Conservation (phyloP, 805 yeast genomes). For the Citeromyces matritensis region DNA sequence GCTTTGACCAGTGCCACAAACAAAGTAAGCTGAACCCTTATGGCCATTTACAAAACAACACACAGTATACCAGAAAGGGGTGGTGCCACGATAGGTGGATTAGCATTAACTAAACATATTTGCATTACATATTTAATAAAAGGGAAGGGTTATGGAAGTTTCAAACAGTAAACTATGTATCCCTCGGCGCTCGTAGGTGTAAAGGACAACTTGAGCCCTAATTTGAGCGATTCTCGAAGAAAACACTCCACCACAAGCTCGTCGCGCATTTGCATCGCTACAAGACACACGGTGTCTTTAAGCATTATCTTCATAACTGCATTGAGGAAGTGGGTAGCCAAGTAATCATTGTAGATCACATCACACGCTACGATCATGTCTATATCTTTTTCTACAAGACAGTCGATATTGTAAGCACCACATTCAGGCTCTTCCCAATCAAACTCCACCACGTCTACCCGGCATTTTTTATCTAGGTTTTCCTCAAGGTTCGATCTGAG, state of each 20-base stretch:
- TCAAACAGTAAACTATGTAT: too few relatives aligned
- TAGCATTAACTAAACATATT: slow-evolving; percentile 1
- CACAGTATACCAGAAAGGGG: slow-evolving; percentile 33
- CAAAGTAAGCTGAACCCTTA: slow-evolving; percentile 10
- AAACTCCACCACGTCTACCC: slow-evolving; percentile 30
- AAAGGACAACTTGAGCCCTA: background rate
- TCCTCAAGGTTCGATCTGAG: slow-evolving; percentile 26
- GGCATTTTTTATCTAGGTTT: slow-evolving; percentile 15
- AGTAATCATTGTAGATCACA: slow-evolving; percentile 47
- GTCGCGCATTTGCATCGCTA: slow-evolving; percentile 42
- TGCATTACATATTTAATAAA: background rate
- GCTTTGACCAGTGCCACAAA: slow-evolving; percentile 7
- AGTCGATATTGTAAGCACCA: slow-evolving; percentile 12
- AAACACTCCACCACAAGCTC: slow-evolving; percentile 32
- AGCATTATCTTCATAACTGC: slow-evolving; percentile 23
- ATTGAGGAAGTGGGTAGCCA: slow-evolving; percentile 31
- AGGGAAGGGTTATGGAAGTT: too few relatives aligned
- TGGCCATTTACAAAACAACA: slow-evolving; percentile 10
- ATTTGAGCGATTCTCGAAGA: slow-evolving; percentile 14
- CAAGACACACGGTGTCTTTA: slow-evolving; percentile 16
- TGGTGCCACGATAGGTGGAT: slow-evolving; percentile 34
- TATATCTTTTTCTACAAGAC: slow-evolving; percentile 9
- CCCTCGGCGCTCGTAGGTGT: too few relatives aligned
- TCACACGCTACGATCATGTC: slow-evolving; percentile 48
- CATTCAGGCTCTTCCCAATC: slow-evolving; percentile 44